Evolutionary conservation across 2,329 filamentous ascomycete genomes (phyloP), one percentile per base, ranked within the genome.

Genomic region (Lithohypha guttulata): DNA sequence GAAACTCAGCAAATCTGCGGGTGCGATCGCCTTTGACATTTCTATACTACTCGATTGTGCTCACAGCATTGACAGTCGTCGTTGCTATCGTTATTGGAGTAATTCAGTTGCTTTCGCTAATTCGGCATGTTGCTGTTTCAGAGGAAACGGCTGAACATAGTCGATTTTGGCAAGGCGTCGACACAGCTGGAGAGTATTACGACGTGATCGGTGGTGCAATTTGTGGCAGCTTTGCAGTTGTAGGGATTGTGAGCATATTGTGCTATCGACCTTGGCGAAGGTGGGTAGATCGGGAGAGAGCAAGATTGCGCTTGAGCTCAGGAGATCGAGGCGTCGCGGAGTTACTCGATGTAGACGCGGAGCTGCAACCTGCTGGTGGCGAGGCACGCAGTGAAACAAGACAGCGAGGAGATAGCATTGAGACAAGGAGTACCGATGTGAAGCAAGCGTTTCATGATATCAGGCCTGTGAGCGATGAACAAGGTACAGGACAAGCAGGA

Each of bases 81-180:
- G 85, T 93, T 0, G 84, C 86, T 1, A 73, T 84, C 2, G 79
- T 91, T 19, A 93, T 96, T 50, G 89, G 89, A 15, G 67, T 81
- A 11, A 72, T 96, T 17, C 91, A 98, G 58, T 64, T 94, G 0
- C 66, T 96, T 8, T 85, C 78, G 2, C 67, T 96, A 7, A 69
- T 85, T 2, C 66, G 84, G 39, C 84, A 87, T 52, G 79, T 89
- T 1, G 79, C 81, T 0, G 68, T 81, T 38, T 81, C 83, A 0
- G 62, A 70, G 11, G 27, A 37, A 11, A 37, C 33, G 26, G 22
- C 34, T 4, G 43, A 46, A 9, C 41, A 26, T 2, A 86, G 85
- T 0, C 60, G 59, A n/a, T 95, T 96, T 59, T 96, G 91, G 91
- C 79, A 93, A 37, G 87, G 86, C 1, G 81, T 96, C 0, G 73